Evolutionary conservation across 2,329 filamentous ascomycete species (phyloP), one percentile per base, ranked within the genome.

Genomic region (Alternaria sp.): DNA sequence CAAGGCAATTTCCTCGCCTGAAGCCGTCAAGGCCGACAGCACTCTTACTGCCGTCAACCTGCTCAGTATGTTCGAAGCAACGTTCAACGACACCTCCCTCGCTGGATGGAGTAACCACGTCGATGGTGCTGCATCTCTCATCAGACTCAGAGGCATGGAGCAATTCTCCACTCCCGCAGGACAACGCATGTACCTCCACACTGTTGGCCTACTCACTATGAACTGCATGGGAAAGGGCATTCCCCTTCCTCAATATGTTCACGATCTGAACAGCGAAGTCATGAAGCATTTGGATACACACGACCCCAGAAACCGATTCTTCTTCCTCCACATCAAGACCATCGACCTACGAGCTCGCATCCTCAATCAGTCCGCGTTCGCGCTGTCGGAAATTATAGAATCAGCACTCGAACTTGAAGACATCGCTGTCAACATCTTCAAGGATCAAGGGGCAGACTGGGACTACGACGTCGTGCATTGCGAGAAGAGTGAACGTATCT

Each of bases 31-130:
- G 5, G 72, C 70, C 10, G 78, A 79, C 21, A 75, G 68, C n/a
- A 79, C 76, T 3, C 61, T 79, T 1, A 61, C 77, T 0, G 72
- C 76, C 0, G 75, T 77, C 5, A 75, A 76, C 5, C 44, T 63
- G 10, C 30, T 63, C 4, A 71, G 74, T 21, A 67, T 78, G 46
- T 80, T 78, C 47, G 79, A 81, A 61, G 72, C 76, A 7, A 77
- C 76, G 5, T 73, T 63, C 20, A 78, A 78, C 45, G 68, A 77
- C 3, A 64, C 65, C 8, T 72, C 74, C 1, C 58, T 81, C 2
- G 44, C 58, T n/a, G 75, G 73, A 6, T 81, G 75, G 74, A 70
- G 62, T 30, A 74, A 75, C 28, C 79, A 81, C 57, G 74, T 81
- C n/a, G 67, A 75, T 10, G 79, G 79, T 18, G 75, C 76, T 0